phyloP scores from a whole-genome alignment of 2,329 filamentous ascomycete species.

The Trichoderma semiorbis region DNA sequence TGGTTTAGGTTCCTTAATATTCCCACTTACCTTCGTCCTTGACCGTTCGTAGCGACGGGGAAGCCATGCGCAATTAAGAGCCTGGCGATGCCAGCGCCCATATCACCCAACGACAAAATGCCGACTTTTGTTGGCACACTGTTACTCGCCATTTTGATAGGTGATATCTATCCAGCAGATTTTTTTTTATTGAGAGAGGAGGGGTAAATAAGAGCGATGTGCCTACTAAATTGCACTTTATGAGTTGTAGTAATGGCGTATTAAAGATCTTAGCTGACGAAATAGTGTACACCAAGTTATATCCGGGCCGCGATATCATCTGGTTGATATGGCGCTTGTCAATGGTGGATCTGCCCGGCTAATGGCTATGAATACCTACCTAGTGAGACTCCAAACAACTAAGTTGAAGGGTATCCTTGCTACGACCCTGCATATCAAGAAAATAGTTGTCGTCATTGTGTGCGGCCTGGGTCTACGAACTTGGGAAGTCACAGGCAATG shows the following conservation, averaged over 20 bases:
- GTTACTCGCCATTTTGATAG: not conserved
- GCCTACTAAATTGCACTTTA: not conserved
- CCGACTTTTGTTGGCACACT: constrained; percentile 37
- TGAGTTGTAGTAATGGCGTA: constrained; percentile 3
- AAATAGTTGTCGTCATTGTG: not conserved
- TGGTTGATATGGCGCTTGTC: not conserved
- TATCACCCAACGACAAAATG: constrained; percentile 53
- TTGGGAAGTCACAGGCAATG: not conserved
- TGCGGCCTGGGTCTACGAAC: not conserved
- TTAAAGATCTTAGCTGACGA: constrained; percentile 1
- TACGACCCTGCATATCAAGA: not conserved
- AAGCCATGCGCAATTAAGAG: constrained; percentile 48
- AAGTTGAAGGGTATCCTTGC: not conserved
- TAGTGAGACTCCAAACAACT: not conserved
- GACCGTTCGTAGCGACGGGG: constrained; percentile 47
- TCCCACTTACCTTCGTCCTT: constrained; percentile 42
- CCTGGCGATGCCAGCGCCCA: constrained; percentile 51
- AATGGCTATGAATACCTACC: not conserved
- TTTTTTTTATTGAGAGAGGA: not conserved
- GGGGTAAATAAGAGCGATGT: not conserved
- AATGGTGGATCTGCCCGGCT: not conserved
- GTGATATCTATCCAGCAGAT: not conserved
- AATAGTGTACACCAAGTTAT: not conserved
- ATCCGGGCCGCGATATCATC: not conserved
- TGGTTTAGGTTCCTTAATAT: not conserved